A percentile compares a stretch with the other conserved stretches of the same genome.
phyloP scores from a whole-genome alignment of 2,329 filamentous ascomycete genomes.

The Aquanectria penicillioides region DNA sequence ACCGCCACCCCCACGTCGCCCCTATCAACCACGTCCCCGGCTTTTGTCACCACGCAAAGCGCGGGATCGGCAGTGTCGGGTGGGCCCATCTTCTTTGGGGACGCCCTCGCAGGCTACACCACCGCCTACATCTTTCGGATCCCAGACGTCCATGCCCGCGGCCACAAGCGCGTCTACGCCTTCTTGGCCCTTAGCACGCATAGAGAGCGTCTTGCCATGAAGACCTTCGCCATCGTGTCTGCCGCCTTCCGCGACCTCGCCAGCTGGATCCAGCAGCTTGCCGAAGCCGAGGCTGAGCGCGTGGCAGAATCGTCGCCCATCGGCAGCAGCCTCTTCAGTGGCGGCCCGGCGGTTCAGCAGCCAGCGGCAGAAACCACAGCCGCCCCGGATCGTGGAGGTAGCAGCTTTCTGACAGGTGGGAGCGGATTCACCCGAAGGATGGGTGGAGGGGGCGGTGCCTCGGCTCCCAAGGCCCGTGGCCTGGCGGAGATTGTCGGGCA shows the following conservation, averaged over 20 bases:
- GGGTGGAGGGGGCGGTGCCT: slow-evolving; percentile 65
- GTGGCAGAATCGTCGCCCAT: slow-evolving; percentile 56
- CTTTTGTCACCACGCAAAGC: slow-evolving; percentile 65
- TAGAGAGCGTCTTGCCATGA: slow-evolving; percentile 72
- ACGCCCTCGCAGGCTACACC: slow-evolving; percentile 72
- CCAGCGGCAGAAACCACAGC: slow-evolving; percentile 44
- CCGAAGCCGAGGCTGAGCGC: slow-evolving; percentile 70
- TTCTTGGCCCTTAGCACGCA: slow-evolving; percentile 73
- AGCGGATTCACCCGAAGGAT: slow-evolving; percentile 67
- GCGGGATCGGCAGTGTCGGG: slow-evolving; percentile 66
- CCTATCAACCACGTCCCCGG: slow-evolving; percentile 52
- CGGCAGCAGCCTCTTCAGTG: slow-evolving; percentile 52
- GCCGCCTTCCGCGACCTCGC: slow-evolving; percentile 72
- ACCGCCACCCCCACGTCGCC: slow-evolving; percentile 52
- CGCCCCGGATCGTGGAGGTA: slow-evolving; percentile 54
- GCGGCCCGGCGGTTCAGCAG: slow-evolving; percentile 42
- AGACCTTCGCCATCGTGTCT: slow-evolving; percentile 71
- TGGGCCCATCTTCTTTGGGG: slow-evolving; percentile 75
- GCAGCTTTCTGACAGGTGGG: slow-evolving; percentile 66
- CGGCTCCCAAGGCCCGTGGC: slow-evolving; percentile 67
- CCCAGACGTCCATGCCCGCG: slow-evolving; percentile 73
- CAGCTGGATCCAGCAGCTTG: slow-evolving; percentile 72
- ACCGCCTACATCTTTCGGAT: slow-evolving; percentile 78
- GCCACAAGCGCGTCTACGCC: slow-evolving; percentile 75
- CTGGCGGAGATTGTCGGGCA: slow-evolving; percentile 73